Evolutionary conservation across 805 yeast genomes (phyloP), one percentile per base, ranked within the genome.

Genomic region (Yamadazyma olivae): DNA sequence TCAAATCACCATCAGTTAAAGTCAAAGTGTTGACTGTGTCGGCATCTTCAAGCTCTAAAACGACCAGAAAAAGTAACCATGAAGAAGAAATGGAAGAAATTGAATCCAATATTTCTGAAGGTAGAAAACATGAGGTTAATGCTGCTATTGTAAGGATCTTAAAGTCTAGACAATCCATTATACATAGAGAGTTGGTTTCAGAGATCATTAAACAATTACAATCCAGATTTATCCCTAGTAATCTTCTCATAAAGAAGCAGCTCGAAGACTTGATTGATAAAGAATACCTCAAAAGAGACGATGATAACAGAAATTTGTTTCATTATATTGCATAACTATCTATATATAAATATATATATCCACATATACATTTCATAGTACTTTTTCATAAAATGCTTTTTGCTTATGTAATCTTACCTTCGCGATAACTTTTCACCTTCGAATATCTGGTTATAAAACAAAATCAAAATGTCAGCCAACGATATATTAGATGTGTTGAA

Each of bases 101-200:
- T 0, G 61, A 79, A 54, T 70, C 70, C n/a, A 61, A 67, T 24
- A 66, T 87, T 20, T 71, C 72, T 26, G 81, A 75, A 46, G 78
- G 87, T 4, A 69, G 95, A 39, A 70, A 77, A 40, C 70, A 71
- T 37, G 85, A 81, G 50, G 66, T 83, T 2, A 93, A 86, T 53
- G 95, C 96, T 1, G 93, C 95, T 0, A 74, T 89, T 38, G 95
- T 89, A 4, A 70, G 96, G 34, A 77, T 82, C n/a, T 81, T 89
- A 91, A 89, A 89, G 60, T 72, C 86, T 1, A 65, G 89, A 22
- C 81, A 79, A 46, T 59, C 69, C 1, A 47, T 82, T 36, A 65
- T 57, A 17, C 91, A 84, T 53, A 79, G 77, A 46, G 81, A 81
- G 26, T 65, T 89, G 35, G 64, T 85, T n/a, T 74, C 70, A 22